Evolutionary conservation across 1,139 yeast species (phyloP).

Genomic region (Yamadazyma songkhlaensis): DNA sequence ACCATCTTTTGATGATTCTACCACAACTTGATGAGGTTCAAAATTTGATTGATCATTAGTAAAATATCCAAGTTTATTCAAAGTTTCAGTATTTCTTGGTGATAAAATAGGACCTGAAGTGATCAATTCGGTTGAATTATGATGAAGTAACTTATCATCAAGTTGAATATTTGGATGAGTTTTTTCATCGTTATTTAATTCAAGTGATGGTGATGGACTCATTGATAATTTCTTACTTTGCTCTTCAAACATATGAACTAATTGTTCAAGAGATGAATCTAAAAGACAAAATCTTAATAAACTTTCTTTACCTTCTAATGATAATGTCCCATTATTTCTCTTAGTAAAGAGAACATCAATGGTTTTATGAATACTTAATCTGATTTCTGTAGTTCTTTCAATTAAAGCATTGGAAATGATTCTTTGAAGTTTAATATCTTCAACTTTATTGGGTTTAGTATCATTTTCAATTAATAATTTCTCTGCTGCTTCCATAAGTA

Average conservation of each 20-base stretch:
- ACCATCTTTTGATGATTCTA: constrained; percentile 56
- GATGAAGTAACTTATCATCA: constrained; percentile 36
- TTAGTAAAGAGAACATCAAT: constrained; percentile 39
- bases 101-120: constrained; percentile 56
- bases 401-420: constrained; percentile 42
- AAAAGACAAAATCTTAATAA: constrained; percentile 42
- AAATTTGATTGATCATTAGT: constrained; percentile 26
- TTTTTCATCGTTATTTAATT: constrained; percentile 3
- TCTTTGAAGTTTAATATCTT: constrained; percentile 37
- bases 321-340: constrained; percentile 34
- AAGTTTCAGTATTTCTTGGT: constrained; percentile 30
- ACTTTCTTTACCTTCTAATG: constrained; percentile 46
- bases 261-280: constrained; percentile 43
- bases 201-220: constrained; percentile 24
- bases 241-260: constrained; percentile 44
- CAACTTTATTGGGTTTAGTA: constrained; percentile 24
- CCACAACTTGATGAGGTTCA: constrained; percentile 69
- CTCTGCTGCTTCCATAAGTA: constrained; percentile 65
- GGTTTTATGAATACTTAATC: constrained; percentile 40
- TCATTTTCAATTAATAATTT: constrained; percentile 47
- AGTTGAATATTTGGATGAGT: background rate
- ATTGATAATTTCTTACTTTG: constrained; percentile 25
- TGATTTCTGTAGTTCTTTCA: constrained; percentile 40
- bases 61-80: constrained; percentile 23
- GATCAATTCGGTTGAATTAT: constrained; percentile 48